These are phyloP conservation scores for Avicennia marina DNA, from an alignment of 257 asterid genomes.

Conservation along the genomic window DNA sequence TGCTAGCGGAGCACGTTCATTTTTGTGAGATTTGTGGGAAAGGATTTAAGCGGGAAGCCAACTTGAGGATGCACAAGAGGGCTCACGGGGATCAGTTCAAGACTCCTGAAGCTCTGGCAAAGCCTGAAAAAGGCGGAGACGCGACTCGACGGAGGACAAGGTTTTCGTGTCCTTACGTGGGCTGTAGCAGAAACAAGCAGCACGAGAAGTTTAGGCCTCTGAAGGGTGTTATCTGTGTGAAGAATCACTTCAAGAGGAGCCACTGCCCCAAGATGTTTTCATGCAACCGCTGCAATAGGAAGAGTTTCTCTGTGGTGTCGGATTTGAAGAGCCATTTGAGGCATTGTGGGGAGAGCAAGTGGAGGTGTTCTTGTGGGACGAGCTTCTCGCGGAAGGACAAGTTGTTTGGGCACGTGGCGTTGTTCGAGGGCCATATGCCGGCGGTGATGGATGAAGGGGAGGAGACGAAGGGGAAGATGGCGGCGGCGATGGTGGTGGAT, in stretches of 20 bases:
- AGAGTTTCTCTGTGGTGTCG: slow-evolving; percentile 77
- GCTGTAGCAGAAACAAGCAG: slow-evolving; percentile 66
- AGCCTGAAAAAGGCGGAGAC: slow-evolving; percentile 39
- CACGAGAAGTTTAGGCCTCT: slow-evolving; percentile 69
- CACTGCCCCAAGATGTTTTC: slow-evolving; percentile 87
- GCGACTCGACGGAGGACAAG: slow-evolving; percentile 31
- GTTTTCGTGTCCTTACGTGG: slow-evolving; percentile 83
- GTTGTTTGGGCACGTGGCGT: slow-evolving; percentile 78
- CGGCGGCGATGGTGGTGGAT: slow-evolving; percentile 6
- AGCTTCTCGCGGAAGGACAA: slow-evolving; percentile 83
- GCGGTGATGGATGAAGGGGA: slow-evolving; percentile 39
- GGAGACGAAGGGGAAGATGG: slow-evolving; percentile 19
- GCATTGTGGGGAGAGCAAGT: slow-evolving; percentile 78
- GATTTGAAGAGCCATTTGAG: slow-evolving; percentile 89
- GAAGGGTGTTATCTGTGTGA: slow-evolving; percentile 69
- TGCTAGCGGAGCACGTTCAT: slow-evolving; percentile 82
- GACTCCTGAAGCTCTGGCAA: slow-evolving; percentile 69
- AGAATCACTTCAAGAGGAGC: slow-evolving; percentile 91
- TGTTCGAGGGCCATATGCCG: slow-evolving; percentile 96
- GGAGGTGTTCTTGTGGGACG: slow-evolving; percentile 90
- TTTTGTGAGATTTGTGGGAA: slow-evolving; percentile 86
- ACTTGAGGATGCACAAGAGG: slow-evolving; percentile 94
- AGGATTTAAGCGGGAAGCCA: slow-evolving; percentile 94
- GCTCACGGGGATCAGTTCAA: slow-evolving; percentile 87
- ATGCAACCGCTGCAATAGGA: slow-evolving; percentile 63